Evolutionary conservation across 371 early-diverging fungal genomes (phyloP).

Genomic region (Mortierella sp.): DNA sequence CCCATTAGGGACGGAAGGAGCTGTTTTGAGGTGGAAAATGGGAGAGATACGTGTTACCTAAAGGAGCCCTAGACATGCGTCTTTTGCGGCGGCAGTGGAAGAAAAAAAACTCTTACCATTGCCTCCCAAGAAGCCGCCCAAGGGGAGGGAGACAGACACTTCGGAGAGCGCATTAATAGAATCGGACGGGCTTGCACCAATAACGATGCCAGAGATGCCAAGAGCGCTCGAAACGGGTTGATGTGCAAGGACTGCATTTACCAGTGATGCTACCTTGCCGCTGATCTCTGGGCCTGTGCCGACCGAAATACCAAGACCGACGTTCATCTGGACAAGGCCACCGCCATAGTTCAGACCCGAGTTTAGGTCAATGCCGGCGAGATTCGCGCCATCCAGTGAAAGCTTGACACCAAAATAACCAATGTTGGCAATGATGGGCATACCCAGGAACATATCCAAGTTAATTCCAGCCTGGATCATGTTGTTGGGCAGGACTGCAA

Average conservation of each 20-base stretch:
- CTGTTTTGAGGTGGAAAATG: conserved; percentile 3
- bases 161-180: conserved; percentile 42
- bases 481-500: conserved; percentile 49
- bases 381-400: conserved; percentile 33
- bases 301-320: conserved; percentile 31
- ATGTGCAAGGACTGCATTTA: conserved; percentile 46
- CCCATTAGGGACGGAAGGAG: conserved; percentile 24
- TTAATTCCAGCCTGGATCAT: conserved; percentile 31
- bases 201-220: conserved; percentile 35
- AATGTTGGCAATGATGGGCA: conserved; percentile 49
- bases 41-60: no score
- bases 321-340: conserved; percentile 36
- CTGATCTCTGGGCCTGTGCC: conserved; percentile 40
- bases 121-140: conserved; percentile 36
- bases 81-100: no score
- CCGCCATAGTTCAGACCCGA: conserved; percentile 37
- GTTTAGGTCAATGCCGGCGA: conserved; percentile 41
- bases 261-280: conserved; percentile 41
- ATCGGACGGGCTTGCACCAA: conserved; percentile 38
- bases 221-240: conserved; percentile 39
- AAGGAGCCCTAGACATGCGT: no score
- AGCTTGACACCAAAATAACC: conserved; percentile 50
- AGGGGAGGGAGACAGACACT: conserved; percentile 27
- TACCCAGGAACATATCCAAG: conserved; percentile 49
- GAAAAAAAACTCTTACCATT: conserved; percentile 9